A percentile compares a stretch with the other conserved stretches of the same genome.
These are phyloP conservation scores for Ophiorrhiza pumila DNA, from an alignment of 257 asterid species.

Conservation along the genomic window DNA sequence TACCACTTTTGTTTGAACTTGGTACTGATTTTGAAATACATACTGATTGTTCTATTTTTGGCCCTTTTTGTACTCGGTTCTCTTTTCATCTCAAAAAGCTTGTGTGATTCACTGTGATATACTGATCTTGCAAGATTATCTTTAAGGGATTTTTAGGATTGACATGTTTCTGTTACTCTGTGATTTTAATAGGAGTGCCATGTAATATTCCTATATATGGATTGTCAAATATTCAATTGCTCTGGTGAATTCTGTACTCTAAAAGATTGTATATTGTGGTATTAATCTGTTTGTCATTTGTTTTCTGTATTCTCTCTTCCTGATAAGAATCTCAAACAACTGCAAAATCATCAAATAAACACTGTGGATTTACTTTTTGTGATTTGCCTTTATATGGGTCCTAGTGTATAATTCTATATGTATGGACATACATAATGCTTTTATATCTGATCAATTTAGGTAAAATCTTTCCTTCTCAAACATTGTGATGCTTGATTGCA, in stretches of 20 bases:
- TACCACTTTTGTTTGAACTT: background rate
- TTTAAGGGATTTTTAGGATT: conserved; percentile 10
- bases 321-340: background rate
- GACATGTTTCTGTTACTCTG: background rate
- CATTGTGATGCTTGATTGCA: background rate
- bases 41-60: background rate
- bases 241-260: background rate
- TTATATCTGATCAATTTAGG: background rate
- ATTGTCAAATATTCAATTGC: background rate
- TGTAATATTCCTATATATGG: background rate
- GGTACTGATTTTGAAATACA: background rate
- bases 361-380: background rate
- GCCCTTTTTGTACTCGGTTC: background rate
- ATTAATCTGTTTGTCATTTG: too few relatives aligned
- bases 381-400: background rate
- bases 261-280: background rate
- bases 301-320: background rate
- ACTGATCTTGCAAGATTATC: conserved; percentile 55
- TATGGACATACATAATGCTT: background rate
- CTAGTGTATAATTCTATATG: too few relatives aligned
- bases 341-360: background rate
- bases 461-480: background rate
- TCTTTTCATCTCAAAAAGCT: conserved; percentile 62
- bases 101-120: conserved; percentile 88
- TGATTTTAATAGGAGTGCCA: background rate